Evolutionary conservation across 208 protist species (phyloP), one percentile per base, ranked within the genome.

Genomic region (Balamuthia mandrillaris): DNA sequence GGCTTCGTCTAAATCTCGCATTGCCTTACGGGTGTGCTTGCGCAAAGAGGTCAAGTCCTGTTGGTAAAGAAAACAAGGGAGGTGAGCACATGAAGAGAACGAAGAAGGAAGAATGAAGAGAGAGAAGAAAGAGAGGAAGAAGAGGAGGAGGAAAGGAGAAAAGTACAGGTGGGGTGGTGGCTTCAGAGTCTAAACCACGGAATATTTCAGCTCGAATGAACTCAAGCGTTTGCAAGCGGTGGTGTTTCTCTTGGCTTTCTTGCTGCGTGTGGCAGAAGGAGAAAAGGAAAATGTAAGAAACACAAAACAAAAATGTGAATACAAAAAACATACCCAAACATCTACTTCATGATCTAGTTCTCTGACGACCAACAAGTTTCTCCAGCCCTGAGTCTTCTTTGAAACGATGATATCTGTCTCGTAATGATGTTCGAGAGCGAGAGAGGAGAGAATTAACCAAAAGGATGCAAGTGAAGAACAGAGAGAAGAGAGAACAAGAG

Each of bases 391-490:
- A 16, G 82, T 56, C 56, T 89, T 86, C 37, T 89, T 89, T 6
- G 87, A 89, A 44, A 86, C 85, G 47, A 89, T 89, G 45, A 89
- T 89, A 44, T 89, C 87, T n/a, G n/a, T n/a, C n/a, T n/a, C n/a
- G n/a, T n/a, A n/a, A n/a, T n/a, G n/a, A n/a, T n/a, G n/a, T n/a
- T n/a, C n/a, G n/a, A n/a, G n/a, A n/a, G n/a, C n/a, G n/a, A n/a
- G n/a, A n/a, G n/a, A n/a, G n/a, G n/a, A n/a, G n/a, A n/a, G n/a
- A n/a, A n/a, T n/a, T n/a, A n/a, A n/a, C n/a, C n/a, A n/a, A n/a
- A n/a, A n/a, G n/a, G n/a, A n/a, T n/a, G n/a, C n/a, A n/a, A n/a
- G n/a, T n/a, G n/a, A n/a, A n/a, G n/a, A n/a, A n/a, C n/a, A n/a
- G n/a, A n/a, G n/a, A n/a, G n/a, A n/a, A n/a, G n/a, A n/a, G n/a